Base-by-base conservation (phyloP, 2,329 filamentous ascomycete species). In the Cladosporium austrohemisphaericum region DNA sequence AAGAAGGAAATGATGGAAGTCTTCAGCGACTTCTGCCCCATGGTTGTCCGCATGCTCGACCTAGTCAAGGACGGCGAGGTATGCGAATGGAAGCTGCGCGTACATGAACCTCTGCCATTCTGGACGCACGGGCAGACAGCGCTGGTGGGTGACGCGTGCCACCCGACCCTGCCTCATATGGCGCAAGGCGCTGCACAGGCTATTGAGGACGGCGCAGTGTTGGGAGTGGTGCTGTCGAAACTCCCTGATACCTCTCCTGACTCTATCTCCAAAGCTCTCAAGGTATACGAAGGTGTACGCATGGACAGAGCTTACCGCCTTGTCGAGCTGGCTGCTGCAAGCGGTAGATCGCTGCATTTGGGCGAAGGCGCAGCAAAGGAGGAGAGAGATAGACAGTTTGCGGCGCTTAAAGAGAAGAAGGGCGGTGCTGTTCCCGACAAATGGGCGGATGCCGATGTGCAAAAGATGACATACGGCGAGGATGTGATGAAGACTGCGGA, bases 101-200 rank as follows among this genome's bases (percentile, higher is more conserved):
- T 80, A 4, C 80, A 85, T 59, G 74, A 78, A 29, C 81, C 81
- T 0, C 65, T 86, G 4, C 76, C 77, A 0, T 81, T 78, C 4
- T 86, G 83, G 83, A 71, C 80, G 0, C 67, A 77, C 29, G 74
- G 74, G 9, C 70, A 66, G 9, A 68, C 72, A 2, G 78, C 77
- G 2, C 68, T 83, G 3, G 69, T 82, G 0, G 79, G 79, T 16
- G 80, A 83, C 58, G 77, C 79, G 1, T 81, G 78, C 58, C 81
- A 84, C 62, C 79, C 81, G 0, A 84, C 80, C 2, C 70, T 84
- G 1, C 81, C 81, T 1, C 81, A 84, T 62, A 68, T 84, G 47
- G 79, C 78, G 0, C 81, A 85, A 62, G 81, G 81, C 7, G 81
- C 81, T 0, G 81, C 81, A 1, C 80, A 84, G 60, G 80, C 81